Conservation (phyloP, 176 grass and related monocot species). For the Tillandsia fasciculata region DNA sequence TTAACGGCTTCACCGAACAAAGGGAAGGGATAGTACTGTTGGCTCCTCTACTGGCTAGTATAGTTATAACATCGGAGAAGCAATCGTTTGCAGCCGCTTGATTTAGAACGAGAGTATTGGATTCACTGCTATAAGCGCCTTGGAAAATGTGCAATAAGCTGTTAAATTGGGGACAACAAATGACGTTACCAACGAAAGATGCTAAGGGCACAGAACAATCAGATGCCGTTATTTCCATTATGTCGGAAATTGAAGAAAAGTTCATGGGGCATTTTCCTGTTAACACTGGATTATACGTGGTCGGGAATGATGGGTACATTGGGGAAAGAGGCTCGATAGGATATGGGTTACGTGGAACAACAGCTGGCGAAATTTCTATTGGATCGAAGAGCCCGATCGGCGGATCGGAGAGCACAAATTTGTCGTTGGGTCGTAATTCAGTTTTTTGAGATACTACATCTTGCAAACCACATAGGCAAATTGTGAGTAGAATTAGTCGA, state of each 20-base stretch:
- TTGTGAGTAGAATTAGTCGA: constrained; percentile 34
- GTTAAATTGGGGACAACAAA: constrained; percentile 97
- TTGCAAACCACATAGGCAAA: constrained; percentile 57
- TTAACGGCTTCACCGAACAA: constrained; percentile 66
- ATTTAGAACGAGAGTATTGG: constrained; percentile 59
- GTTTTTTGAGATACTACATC: constrained; percentile 53
- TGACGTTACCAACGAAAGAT: constrained; percentile 76
- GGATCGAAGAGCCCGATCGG: constrained; percentile 89
- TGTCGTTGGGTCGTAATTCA: constrained; percentile 55
- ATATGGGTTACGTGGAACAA: constrained; percentile 57
- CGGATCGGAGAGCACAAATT: constrained; percentile 84
- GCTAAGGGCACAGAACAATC: constrained; percentile 88
- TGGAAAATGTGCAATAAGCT: constrained; percentile 95
- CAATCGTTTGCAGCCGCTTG: constrained; percentile 71
- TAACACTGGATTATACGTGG: constrained; percentile 63
- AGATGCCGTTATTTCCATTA: constrained; percentile 72
- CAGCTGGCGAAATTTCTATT: constrained; percentile 81
- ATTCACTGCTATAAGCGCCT: constrained; percentile 53
- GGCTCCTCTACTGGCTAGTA: constrained; percentile 72
- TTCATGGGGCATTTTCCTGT: constrained; percentile 84
- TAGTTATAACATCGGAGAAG: constrained; percentile 77
- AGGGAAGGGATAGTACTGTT: constrained; percentile 66
- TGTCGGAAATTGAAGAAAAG: constrained; percentile 58
- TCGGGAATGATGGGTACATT: constrained; percentile 80
- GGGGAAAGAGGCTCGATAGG: constrained; percentile 70